Conservation (phyloP, 768 basidiomycete genomes). For the Albatrellus ellisii region DNA sequence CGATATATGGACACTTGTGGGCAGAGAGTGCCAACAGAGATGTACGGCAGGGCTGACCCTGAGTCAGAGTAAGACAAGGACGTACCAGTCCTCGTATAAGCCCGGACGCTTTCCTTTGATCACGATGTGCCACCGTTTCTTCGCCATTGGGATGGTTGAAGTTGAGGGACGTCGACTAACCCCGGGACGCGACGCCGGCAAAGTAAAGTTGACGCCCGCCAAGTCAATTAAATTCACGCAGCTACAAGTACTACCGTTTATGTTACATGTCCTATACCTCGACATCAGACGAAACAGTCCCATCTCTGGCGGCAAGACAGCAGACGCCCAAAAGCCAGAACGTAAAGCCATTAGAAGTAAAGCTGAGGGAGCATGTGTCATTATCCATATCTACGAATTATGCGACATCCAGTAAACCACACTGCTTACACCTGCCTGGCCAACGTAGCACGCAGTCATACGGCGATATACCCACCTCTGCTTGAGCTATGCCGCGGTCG, state of each 20-base stretch:
- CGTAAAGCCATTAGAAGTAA: neutral
- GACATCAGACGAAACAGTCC: neutral
- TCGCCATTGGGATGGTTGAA: neutral
- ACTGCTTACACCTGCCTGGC: neutral
- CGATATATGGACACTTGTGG: too few relatives aligned
- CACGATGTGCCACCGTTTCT: slow-evolving; percentile 14
- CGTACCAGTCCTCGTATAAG: slow-evolving; percentile 16
- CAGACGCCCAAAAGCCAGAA: too few relatives aligned
- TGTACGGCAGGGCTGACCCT: too few relatives aligned
- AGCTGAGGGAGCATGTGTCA: too few relatives aligned
- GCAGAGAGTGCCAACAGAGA: too few relatives aligned
- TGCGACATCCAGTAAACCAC: neutral
- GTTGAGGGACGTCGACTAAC: neutral
- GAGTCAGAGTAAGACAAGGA: too few relatives aligned
- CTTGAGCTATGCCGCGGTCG: slow-evolving; percentile 50
- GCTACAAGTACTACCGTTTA: too few relatives aligned
- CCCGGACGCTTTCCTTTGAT: slow-evolving; percentile 15
- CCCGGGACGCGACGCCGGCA: too few relatives aligned
- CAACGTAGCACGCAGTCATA: slow-evolving; percentile 17
- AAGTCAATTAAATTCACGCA: too few relatives aligned
- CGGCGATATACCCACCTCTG: slow-evolving; percentile 67
- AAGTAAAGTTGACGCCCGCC: too few relatives aligned
- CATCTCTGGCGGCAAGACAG: neutral
- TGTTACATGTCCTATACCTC: neutral
- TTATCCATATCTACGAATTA: neutral